Conservation (phyloP, 2,329 filamentous ascomycete species). For the Bretziella fagacearum region DNA sequence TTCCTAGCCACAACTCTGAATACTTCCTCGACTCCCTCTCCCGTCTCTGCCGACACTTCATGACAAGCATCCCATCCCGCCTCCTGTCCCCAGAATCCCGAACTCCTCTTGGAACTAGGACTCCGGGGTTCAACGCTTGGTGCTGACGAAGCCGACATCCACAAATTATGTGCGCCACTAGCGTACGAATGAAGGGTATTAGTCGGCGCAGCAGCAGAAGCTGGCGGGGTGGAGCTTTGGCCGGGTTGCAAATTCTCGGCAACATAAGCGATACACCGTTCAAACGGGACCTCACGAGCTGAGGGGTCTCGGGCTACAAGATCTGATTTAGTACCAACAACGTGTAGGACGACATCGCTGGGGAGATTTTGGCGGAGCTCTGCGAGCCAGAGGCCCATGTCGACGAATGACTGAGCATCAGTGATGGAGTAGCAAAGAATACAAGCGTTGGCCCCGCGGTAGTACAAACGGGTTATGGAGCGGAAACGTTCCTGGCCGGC, state of each 20-base stretch:
- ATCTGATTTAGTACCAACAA: constrained; percentile 91
- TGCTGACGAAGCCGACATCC: constrained; percentile 13
- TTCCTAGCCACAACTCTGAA: constrained; percentile 55
- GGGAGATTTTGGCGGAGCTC: constrained; percentile 69
- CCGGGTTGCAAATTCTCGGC: constrained; percentile 75
- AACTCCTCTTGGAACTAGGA: constrained; percentile 48
- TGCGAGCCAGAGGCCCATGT: constrained; percentile 83
- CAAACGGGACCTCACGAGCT: constrained; percentile 72
- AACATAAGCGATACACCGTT: constrained; percentile 88
- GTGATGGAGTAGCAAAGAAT: constrained; percentile 93
- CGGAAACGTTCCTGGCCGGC: constrained; percentile 90
- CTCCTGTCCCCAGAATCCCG: constrained; percentile 79
- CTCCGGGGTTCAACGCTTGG: constrained; percentile 35
- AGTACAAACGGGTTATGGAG: constrained; percentile 88
- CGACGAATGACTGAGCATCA: constrained; percentile 64
- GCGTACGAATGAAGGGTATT: constrained; percentile 19
- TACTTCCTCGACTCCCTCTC: constrained; percentile 91
- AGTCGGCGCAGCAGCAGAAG: constrained; percentile 24
- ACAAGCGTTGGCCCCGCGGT: constrained; percentile 84
- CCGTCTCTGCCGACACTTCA: constrained; percentile 85
- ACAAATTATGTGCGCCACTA: constrained; percentile 14
- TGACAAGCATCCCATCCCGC: constrained; percentile 95
- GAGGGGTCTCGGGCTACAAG: constrained; percentile 72
- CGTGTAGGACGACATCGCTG: constrained; percentile 67
- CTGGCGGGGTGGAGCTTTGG: constrained; percentile 46